These are phyloP conservation scores for Dentipellis fragilis DNA, from an alignment of 768 basidiomycete genomes.

Conservation along the genomic window DNA sequence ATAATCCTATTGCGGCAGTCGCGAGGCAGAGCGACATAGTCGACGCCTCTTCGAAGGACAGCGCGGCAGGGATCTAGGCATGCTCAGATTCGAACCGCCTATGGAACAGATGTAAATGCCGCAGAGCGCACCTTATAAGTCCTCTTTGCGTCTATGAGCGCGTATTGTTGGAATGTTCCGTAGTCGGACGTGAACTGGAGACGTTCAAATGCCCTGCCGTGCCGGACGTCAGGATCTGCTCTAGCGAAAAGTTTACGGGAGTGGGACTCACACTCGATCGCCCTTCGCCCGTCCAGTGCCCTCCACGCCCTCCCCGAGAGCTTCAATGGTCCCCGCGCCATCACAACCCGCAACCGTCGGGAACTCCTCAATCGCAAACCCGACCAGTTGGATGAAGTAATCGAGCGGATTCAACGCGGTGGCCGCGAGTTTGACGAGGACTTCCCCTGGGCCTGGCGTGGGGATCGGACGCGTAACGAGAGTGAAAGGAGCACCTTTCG, in stretches of 20 bases:
- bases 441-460: too few relatives aligned
- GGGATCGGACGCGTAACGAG: too few relatives aligned
- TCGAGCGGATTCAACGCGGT: too few relatives aligned
- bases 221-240: too few relatives aligned
- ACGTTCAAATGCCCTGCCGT: slow-evolving; percentile 1
- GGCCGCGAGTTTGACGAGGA: too few relatives aligned
- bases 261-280: neutral
- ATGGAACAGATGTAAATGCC: neutral
- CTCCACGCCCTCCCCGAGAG: slow-evolving; percentile 11
- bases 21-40: slow-evolving; percentile 16
- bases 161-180: slow-evolving; percentile 11
- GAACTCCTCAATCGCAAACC: slow-evolving; percentile 10
- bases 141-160: slow-evolving; percentile 7
- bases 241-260: neutral
- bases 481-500: too few relatives aligned
- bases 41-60: slow-evolving; percentile 16
- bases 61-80: slow-evolving; percentile 10
- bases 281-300: neutral
- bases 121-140: slow-evolving; percentile 4
- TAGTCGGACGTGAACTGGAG: neutral
- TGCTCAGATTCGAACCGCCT: neutral
- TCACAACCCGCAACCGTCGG: slow-evolving; percentile 10
- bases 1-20: slow-evolving; percentile 18
- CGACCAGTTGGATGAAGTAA: too few relatives aligned
- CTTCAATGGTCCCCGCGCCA: slow-evolving; percentile 1